These are phyloP conservation scores for Tubosaeta sp. DNA, from an alignment of 768 basidiomycete species.

Conservation along the genomic window DNA sequence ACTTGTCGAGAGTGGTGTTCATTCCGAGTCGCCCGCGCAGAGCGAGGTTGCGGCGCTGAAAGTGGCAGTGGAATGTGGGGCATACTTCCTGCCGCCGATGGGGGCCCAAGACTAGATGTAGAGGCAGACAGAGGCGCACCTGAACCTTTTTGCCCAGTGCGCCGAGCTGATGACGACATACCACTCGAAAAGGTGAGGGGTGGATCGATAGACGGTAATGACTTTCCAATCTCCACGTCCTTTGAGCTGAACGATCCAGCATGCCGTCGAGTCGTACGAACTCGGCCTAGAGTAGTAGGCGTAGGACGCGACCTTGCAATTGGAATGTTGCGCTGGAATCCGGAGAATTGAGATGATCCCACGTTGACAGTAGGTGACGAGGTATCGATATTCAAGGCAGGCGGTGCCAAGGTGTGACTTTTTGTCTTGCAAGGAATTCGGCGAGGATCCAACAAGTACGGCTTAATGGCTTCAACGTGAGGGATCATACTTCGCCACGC, in stretches of 20 bases:
- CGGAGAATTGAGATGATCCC: conserved; percentile 21
- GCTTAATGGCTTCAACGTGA: conserved; percentile 64
- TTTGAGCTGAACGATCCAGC: conserved; percentile 94
- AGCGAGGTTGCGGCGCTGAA: conserved; percentile 14
- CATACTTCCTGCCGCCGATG: conserved; percentile 2
- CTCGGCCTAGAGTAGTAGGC: conserved; percentile 34
- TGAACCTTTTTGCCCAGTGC: conserved; percentile 48
- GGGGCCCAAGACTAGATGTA: conserved; percentile 14
- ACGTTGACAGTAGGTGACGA: conserved; percentile 28
- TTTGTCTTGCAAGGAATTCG: conserved; percentile 32
- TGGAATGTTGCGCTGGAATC: conserved; percentile 21
- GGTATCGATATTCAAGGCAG: conserved; percentile 19
- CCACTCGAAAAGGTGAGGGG: conserved; percentile 24
- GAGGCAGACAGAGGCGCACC: conserved; percentile 35
- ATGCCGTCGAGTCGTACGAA: conserved; percentile 67
- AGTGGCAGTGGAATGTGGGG: conserved; percentile 3
- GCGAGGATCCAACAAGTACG: conserved; percentile 49
- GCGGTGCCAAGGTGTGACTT: conserved; percentile 23
- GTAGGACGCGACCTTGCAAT: conserved; percentile 28
- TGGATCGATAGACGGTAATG: conserved; percentile 61
- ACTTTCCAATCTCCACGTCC: conserved; percentile 86
- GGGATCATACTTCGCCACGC: conserved; percentile 81
- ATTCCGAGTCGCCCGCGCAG: conserved; percentile 7
- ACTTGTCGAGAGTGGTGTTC: conserved; percentile 39
- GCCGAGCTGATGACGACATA: conserved; percentile 34